Conservation (phyloP, 768 basidiomycete genomes). For the Xerocomellus amylosporus region DNA sequence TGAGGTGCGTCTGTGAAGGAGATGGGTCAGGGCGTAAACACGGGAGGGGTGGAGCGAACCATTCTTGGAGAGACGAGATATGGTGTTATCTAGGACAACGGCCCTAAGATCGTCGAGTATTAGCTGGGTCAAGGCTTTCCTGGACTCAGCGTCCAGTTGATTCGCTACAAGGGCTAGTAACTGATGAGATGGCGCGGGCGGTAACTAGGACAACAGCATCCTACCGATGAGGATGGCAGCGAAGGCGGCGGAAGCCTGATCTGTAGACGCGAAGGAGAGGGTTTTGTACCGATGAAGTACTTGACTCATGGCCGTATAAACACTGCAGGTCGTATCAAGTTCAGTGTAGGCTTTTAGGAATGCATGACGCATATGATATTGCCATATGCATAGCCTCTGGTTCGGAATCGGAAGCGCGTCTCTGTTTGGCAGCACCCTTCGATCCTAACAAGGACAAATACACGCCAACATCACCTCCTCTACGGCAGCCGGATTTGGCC, state of each 20-base stretch:
- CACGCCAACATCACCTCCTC: background rate
- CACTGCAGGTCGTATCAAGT: background rate
- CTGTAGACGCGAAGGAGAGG: conserved; percentile 13
- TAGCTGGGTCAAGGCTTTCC: conserved; percentile 52
- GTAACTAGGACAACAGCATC: conserved; percentile 6
- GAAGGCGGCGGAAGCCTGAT: conserved; percentile 7
- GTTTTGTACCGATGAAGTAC: conserved; percentile 17
- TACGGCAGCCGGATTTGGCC: conserved; percentile 1
- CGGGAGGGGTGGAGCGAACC: conserved; percentile 39
- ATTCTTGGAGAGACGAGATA: conserved; percentile 50
- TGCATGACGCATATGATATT: background rate
- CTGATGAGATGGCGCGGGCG: conserved; percentile 6
- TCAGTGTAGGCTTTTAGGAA: background rate
- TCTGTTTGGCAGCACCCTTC: conserved; percentile 18
- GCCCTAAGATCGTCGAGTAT: conserved; percentile 60
- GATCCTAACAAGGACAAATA: conserved; percentile 24
- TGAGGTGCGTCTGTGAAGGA: conserved; percentile 54
- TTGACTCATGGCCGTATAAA: conserved; percentile 13
- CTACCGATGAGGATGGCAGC: conserved; percentile 16
- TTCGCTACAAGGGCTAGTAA: conserved; percentile 14
- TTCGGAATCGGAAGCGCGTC: conserved; percentile 7
- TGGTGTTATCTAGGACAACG: conserved; percentile 34
- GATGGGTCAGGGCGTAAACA: background rate
- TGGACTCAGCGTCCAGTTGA: conserved; percentile 39
- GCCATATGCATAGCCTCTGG: conserved; percentile 14